These are phyloP conservation scores for Termitomyces sp. DNA, from an alignment of 768 basidiomycete genomes.

Conservation along the genomic window DNA sequence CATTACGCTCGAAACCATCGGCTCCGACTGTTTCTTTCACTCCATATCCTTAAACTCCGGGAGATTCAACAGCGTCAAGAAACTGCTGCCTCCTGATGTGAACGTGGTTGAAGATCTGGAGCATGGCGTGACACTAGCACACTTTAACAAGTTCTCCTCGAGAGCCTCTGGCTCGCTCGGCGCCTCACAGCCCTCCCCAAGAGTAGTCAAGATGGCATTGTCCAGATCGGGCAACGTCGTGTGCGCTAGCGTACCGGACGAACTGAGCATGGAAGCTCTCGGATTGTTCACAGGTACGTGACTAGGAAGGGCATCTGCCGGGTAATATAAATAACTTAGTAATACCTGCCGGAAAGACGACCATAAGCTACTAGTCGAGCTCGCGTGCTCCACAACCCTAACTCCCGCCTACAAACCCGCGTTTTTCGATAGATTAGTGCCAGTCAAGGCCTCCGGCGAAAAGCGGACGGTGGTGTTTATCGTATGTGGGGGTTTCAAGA, in stretches of 20 bases:
- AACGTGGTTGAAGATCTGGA: slow-evolving; percentile 35
- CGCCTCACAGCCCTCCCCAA: slow-evolving; percentile 60
- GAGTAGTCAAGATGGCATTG: slow-evolving; percentile 63
- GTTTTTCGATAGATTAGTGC: slow-evolving; percentile 52
- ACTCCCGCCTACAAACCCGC: slow-evolving; percentile 58
- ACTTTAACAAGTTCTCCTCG: slow-evolving; percentile 56
- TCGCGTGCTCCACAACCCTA: slow-evolving; percentile 72
- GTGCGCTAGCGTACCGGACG: slow-evolving; percentile 64
- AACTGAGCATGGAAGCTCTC: slow-evolving; percentile 62
- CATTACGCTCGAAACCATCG: slow-evolving; percentile 66
- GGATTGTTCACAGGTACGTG: slow-evolving; percentile 55
- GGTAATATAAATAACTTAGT: not conserved
- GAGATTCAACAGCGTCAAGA: slow-evolving; percentile 28
- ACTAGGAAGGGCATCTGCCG: not conserved
- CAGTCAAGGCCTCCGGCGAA: slow-evolving; percentile 24
- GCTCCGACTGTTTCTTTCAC: slow-evolving; percentile 72
- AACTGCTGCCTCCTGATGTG: slow-evolving; percentile 38
- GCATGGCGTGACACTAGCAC: slow-evolving; percentile 52
- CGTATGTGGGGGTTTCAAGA: slow-evolving; percentile 71
- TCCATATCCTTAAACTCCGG: slow-evolving; percentile 59
- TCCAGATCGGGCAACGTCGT: slow-evolving; percentile 52
- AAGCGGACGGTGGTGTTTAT: slow-evolving; percentile 55
- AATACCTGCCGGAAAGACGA: slow-evolving; percentile 45
- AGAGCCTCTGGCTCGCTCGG: slow-evolving; percentile 68
- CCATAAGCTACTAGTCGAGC: slow-evolving; percentile 71